A percentile compares a stretch with the other conserved stretches of the same genome.
Evolutionary conservation across 495 filamentous ascomycete species (phyloP).

Genomic region (Wilcoxina mikolae): DNA sequence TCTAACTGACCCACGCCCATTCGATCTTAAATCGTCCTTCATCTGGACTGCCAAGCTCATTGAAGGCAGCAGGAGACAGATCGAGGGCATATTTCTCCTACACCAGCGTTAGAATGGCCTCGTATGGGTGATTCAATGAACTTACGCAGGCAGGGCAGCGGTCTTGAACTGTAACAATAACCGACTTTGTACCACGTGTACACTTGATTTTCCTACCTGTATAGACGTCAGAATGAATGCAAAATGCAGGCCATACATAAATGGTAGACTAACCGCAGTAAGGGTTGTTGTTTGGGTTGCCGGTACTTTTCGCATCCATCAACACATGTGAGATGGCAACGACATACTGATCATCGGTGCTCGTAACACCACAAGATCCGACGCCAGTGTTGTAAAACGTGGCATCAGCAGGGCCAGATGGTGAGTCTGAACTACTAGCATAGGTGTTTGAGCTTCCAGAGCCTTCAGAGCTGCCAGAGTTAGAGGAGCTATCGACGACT

Average conservation of each 20-base stretch:
- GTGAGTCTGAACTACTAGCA: neutral
- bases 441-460: neutral
- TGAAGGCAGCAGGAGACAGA: conserved; percentile 11
- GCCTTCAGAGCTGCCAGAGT: neutral
- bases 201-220: conserved; percentile 4
- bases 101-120: no score
- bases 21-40: neutral
- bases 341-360: conserved; percentile 18
- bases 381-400: conserved; percentile 33
- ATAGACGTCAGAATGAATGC: conserved; percentile 1
- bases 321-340: conserved; percentile 30
- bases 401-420: conserved; percentile 26
- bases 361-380: conserved; percentile 33
- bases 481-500: neutral
- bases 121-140: no score
- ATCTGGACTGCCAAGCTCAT: conserved; percentile 2
- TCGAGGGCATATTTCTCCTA: conserved; percentile 14
- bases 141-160: conserved; percentile 20
- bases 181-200: neutral
- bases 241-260: neutral
- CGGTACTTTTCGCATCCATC: conserved; percentile 14
- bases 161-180: conserved; percentile 9
- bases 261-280: conserved; percentile 31
- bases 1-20: neutral
- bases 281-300: conserved; percentile 34